Conservation (phyloP, 140 eudicot genomes). For the Erigeron philadelphicus region DNA sequence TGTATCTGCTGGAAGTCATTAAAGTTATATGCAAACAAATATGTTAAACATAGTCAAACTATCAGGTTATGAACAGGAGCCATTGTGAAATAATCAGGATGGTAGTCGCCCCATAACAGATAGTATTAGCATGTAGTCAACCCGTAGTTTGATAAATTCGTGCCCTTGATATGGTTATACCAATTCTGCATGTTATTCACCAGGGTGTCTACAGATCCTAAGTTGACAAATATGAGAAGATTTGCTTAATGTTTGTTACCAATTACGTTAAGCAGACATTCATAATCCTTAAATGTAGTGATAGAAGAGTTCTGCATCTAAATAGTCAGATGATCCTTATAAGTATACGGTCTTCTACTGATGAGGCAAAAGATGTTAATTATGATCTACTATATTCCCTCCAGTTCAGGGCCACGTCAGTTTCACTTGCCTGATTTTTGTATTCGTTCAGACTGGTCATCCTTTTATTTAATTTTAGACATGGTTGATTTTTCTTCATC, state of each 20-base stretch:
- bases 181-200: background rate
- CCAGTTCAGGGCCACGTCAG: background rate
- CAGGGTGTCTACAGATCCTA: background rate
- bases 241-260: background rate
- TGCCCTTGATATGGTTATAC: conserved; percentile 1
- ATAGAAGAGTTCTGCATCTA: background rate
- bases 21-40: background rate
- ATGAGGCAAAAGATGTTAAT: background rate
- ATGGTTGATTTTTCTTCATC: background rate
- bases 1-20: background rate
- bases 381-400: background rate
- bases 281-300: background rate
- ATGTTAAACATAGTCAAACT: conserved; percentile 5
- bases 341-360: background rate
- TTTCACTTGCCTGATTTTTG: background rate
- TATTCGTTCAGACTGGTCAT: background rate
- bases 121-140: conserved; percentile 3
- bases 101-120: conserved; percentile 4
- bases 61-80: conserved; percentile 11
- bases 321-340: conserved; percentile 4
- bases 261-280: background rate
- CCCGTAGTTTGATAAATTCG: background rate
- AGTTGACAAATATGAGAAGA: background rate
- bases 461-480: background rate
- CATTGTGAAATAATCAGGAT: background rate